Conservation (phyloP, 768 basidiomycete genomes). For the Saitozyma sp. region DNA sequence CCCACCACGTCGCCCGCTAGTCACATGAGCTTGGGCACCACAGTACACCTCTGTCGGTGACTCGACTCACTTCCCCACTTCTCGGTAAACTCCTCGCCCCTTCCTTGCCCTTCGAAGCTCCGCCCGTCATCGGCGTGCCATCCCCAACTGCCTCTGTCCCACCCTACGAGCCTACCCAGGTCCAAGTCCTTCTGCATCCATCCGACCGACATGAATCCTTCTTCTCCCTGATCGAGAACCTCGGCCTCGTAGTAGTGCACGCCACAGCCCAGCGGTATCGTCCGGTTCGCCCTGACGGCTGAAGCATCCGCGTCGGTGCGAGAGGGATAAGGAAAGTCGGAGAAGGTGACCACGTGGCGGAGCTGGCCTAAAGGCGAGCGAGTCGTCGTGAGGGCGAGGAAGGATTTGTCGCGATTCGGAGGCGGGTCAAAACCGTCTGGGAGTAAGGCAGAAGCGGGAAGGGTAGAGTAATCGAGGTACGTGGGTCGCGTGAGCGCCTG, state of each 20-base stretch:
- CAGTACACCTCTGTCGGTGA: neutral
- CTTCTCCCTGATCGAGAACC: constrained; percentile 73
- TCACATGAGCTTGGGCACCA: constrained; percentile 13
- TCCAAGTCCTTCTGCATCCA: constrained; percentile 29
- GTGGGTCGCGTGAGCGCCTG: constrained; percentile 9
- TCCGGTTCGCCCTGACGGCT: constrained; percentile 71
- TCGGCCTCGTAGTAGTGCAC: constrained; percentile 94
- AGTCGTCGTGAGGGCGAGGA: constrained; percentile 6
- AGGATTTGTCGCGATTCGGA: neutral
- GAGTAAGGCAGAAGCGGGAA: constrained; percentile 1
- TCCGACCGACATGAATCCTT: constrained; percentile 64
- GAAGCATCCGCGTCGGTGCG: constrained; percentile 77
- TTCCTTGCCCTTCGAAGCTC: constrained; percentile 68
- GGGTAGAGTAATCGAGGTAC: constrained; percentile 17
- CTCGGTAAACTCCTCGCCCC: constrained; percentile 70
- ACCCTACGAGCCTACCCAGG: constrained; percentile 46
- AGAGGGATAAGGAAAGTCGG: constrained; percentile 30
- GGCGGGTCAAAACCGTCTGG: constrained; percentile 16
- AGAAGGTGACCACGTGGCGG: constrained; percentile 30
- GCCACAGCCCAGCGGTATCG: constrained; percentile 81
- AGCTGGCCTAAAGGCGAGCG: constrained; percentile 2
- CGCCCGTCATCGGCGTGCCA: constrained; percentile 53
- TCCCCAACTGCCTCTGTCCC: constrained; percentile 50
- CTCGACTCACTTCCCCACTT: constrained; percentile 71
- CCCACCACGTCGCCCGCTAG: constrained; percentile 84